Evolutionary conservation across 495 filamentous ascomycete genomes (phyloP).

Genomic region (Neurospora pannonica): DNA sequence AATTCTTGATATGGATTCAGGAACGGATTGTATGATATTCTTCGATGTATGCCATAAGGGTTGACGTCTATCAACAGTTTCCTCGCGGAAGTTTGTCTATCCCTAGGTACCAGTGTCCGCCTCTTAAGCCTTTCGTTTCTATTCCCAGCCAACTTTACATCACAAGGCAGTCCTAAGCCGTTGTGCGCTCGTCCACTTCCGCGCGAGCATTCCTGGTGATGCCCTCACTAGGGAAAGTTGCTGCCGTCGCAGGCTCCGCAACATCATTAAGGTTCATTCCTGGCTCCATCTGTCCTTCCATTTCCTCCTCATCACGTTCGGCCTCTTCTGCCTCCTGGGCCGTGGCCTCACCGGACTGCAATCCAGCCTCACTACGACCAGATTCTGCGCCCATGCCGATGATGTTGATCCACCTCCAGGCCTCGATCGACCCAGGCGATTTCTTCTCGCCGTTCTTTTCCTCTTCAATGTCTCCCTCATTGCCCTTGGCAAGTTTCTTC

Average conservation of each 20-base stretch:
- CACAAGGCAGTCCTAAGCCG: neutral
- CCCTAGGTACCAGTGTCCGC: neutral
- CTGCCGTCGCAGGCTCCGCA: neutral
- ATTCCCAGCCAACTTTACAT: neutral
- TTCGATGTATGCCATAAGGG: neutral
- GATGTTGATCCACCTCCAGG: slow-evolving; percentile 33
- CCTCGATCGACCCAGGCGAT: slow-evolving; percentile 5
- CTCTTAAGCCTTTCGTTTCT: neutral
- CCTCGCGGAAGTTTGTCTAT: neutral
- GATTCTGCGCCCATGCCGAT: slow-evolving; percentile 29
- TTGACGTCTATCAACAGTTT: neutral
- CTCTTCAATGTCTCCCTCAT: neutral
- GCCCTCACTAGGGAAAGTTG: neutral
- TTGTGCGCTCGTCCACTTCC: neutral
- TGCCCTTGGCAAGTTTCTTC: neutral
- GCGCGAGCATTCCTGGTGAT: neutral
- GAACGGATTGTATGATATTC: neutral
- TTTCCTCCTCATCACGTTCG: slow-evolving; percentile 26
- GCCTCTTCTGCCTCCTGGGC: slow-evolving; percentile 10
- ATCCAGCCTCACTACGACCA: slow-evolving; percentile 13
- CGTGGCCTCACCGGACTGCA: neutral
- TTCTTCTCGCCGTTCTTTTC: slow-evolving; percentile 11
- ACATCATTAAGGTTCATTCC: neutral
- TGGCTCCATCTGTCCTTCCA: slow-evolving; percentile 35
- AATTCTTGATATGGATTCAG: neutral